Base-by-base conservation (phyloP, 768 basidiomycete genomes). In the Solioccasus polychromus region DNA sequence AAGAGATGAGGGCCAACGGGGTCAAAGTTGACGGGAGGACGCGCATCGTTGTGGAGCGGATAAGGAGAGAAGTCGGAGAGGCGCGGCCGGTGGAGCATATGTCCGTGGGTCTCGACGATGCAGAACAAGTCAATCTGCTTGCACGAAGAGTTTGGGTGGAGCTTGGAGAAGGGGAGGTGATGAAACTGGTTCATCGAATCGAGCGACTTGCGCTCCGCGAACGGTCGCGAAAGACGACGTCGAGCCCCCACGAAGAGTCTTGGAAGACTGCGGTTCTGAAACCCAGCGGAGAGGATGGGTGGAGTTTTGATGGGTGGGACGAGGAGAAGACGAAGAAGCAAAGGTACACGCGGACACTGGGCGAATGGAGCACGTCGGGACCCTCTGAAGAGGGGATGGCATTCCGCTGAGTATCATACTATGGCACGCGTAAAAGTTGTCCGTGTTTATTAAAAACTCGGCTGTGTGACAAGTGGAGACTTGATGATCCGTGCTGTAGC, bases 1-100 rank as follows among this genome's bases (percentile, higher is more conserved):
- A 83, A 47, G 92, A 94, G 62, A 94, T 96, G 92, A 65, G 70
- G 19, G 72, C 81, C 30, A 91, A 93, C 54, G 88, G 87, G 12
- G 82, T 95, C 11, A 74, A 72, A 28, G 67, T 78, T 32, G 83
- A 93, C 56, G 60, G 58, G 14, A 70, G 67, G 31, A 93, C 90
- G 2, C 74, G 78, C 10, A 68, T 68, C 22, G 60, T 92, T 15
- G 74, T 83, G 11, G 85, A 87, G 46, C 69, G 56, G 14, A 69
- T 92, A 17, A 73, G 88, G 25, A 70, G 78, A 42, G 81, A 89
- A 41, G 74, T 85, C 9, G 79, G 77, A 20, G 71, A 74, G 51
- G 71, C 73, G 40, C 76, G 77, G 39, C 54, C 78, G 15, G 77
- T 73, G 7, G 46, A 29, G 9, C 1, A 11, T 8, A 19, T 3